phyloP scores from a whole-genome alignment of 2,329 filamentous ascomycete genomes.

The Pseudogymnoascus sp. region DNA sequence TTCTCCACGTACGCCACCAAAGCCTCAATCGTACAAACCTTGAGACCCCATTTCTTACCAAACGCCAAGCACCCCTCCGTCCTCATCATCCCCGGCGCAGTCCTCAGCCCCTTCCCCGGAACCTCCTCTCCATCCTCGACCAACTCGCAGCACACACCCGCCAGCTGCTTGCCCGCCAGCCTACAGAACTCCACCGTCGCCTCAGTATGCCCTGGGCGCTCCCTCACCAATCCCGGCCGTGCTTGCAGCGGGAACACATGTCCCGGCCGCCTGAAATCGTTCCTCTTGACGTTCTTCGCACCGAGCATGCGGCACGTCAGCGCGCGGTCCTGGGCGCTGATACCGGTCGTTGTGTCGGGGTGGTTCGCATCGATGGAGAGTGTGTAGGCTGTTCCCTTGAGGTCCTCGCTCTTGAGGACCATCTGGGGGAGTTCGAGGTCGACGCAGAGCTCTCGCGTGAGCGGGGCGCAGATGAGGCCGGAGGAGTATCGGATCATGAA shows the following conservation, averaged over 20 bases:
- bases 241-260: conserved; percentile 85
- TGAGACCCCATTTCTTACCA: conserved; percentile 79
- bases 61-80: conserved; percentile 83
- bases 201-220: conserved; percentile 82
- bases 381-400: conserved; percentile 87
- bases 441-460: conserved; percentile 61
- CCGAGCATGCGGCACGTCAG: conserved; percentile 75
- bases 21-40: conserved; percentile 92
- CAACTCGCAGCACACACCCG: conserved; percentile 82
- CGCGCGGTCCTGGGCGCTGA: conserved; percentile 79
- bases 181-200: conserved; percentile 85
- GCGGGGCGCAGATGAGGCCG: conserved; percentile 84
- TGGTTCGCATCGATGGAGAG: conserved; percentile 75
- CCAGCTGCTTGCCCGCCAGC: conserved; percentile 68
- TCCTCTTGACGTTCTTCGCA: conserved; percentile 43
- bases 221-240: conserved; percentile 69
- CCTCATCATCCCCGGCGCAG: conserved; percentile 79
- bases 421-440: conserved; percentile 79
- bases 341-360: conserved; percentile 73
- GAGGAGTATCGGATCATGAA: conserved; percentile 91
- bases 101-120: conserved; percentile 56
- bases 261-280: conserved; percentile 70
- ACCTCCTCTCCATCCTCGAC: conserved; percentile 77
- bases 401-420: conserved; percentile 68
- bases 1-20: conserved; percentile 72